phyloP scores from a whole-genome alignment of 495 filamentous ascomycete genomes.

The Chaetomium cochliodes region DNA sequence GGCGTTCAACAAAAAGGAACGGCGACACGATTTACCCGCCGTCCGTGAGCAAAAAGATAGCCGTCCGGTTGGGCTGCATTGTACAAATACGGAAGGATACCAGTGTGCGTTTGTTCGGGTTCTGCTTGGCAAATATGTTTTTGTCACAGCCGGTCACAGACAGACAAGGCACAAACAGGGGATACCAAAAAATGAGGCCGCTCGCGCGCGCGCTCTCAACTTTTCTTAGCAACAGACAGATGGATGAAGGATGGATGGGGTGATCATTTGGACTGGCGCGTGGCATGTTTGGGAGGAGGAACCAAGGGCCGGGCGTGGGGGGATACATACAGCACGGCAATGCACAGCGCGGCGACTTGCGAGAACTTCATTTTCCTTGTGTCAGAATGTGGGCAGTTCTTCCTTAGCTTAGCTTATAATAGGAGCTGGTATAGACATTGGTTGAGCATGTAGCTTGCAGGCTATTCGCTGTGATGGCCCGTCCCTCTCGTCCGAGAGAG shows the following conservation, averaged over 20 bases:
- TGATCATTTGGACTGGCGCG: not conserved
- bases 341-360: slow-evolving; percentile 1
- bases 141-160: not conserved
- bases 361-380: slow-evolving; percentile 5
- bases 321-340: slow-evolving; percentile 1
- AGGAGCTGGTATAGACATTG: slow-evolving; percentile 8
- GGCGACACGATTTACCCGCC: no score
- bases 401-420: slow-evolving; percentile 6
- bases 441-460: not conserved
- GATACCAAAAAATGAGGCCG: not conserved
- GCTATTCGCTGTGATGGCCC: not conserved
- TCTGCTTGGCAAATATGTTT: not conserved
- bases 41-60: not conserved
- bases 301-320: not conserved
- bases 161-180: not conserved
- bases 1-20: no score
- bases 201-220: not conserved
- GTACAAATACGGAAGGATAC: not conserved
- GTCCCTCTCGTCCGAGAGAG: no score
- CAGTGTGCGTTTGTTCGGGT: not conserved
- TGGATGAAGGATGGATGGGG: not conserved
- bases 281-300: slow-evolving; percentile 4
- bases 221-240: not conserved
- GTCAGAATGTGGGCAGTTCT: no score
- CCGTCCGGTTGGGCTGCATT: not conserved